A percentile compares a stretch with the other conserved stretches of the same genome.
Evolutionary conservation across 495 filamentous ascomycete genomes (phyloP).

Genomic region (Sordaria brevicollis): DNA sequence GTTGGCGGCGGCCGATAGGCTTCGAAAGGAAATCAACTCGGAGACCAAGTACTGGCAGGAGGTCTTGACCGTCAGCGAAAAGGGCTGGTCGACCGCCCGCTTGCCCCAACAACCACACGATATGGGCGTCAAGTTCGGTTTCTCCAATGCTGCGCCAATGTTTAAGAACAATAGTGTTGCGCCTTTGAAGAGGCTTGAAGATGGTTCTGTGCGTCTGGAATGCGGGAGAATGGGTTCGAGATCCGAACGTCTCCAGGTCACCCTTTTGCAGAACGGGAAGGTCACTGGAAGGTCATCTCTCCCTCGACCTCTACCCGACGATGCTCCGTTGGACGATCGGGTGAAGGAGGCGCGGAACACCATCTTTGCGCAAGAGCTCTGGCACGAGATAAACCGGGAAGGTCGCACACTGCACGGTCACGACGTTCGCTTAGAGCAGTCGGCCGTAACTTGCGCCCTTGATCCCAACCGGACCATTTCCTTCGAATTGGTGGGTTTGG

Average conservation of each 20-base stretch:
- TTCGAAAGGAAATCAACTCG: slow-evolving; percentile 63
- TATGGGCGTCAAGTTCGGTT: slow-evolving; percentile 80
- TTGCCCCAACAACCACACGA: slow-evolving; percentile 62
- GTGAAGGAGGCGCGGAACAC: slow-evolving; percentile 80
- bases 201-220: slow-evolving; percentile 68
- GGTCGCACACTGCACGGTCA: slow-evolving; percentile 55
- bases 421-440: slow-evolving; percentile 51
- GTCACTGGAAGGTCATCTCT: slow-evolving; percentile 45
- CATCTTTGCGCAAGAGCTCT: slow-evolving; percentile 86
- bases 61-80: slow-evolving; percentile 65
- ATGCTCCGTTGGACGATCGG: slow-evolving; percentile 42
- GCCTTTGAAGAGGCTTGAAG: slow-evolving; percentile 58
- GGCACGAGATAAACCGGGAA: slow-evolving; percentile 80
- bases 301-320: slow-evolving; percentile 26
- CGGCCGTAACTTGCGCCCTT: slow-evolving; percentile 46
- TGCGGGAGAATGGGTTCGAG: slow-evolving; percentile 47
- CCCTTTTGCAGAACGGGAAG: slow-evolving; percentile 28
- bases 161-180: slow-evolving; percentile 74
- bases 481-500: slow-evolving; percentile 50
- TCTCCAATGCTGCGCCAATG: slow-evolving; percentile 64
- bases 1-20: slow-evolving; percentile 56
- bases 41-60: slow-evolving; percentile 88
- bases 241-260: slow-evolving; percentile 57
- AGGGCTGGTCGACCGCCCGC: slow-evolving; percentile 73
- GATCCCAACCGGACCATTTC: slow-evolving; percentile 18